Percentiles rank a stretch among this genome's conserved stretches.
Conservation (phyloP, 2,329 filamentous ascomycete genomes). For the Coniella vitis region DNA sequence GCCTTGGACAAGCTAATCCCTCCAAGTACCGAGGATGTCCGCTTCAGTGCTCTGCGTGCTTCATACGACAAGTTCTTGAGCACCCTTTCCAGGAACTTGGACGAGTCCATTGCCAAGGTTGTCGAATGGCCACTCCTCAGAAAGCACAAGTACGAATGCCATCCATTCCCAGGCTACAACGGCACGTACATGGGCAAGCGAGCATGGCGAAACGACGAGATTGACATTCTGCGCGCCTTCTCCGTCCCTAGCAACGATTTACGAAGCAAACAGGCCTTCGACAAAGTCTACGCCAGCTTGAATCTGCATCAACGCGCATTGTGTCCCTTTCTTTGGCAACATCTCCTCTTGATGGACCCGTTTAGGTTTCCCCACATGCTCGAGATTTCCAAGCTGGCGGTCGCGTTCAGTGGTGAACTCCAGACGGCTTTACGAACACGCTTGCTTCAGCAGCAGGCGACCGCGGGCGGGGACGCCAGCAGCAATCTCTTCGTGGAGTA, state of each 20-base stretch:
- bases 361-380: neutral
- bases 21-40: neutral
- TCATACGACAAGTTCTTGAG: slow-evolving; percentile 13
- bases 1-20: slow-evolving; percentile 10
- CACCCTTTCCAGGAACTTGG: slow-evolving; percentile 10
- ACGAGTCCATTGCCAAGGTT: slow-evolving; percentile 3
- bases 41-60: neutral
- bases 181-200: neutral
- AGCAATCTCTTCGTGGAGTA: no score
- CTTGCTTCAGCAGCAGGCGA: no score
- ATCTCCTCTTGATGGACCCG: slow-evolving; percentile 8
- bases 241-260: slow-evolving; percentile 29
- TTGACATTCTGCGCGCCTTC: slow-evolving; percentile 31
- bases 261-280: slow-evolving; percentile 11
- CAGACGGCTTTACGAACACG: no score
- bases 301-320: slow-evolving; percentile 29
- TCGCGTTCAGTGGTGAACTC: neutral
- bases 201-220: neutral
- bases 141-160: neutral
- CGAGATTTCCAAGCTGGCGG: neutral
- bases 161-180: neutral
- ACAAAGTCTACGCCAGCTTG: slow-evolving; percentile 21
- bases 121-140: neutral
- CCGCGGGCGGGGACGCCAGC: no score
- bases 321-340: slow-evolving; percentile 30